These are phyloP conservation scores for Hymenoscyphus fraxineus DNA, from an alignment of 2,329 filamentous ascomycete genomes.

Conservation along the genomic window DNA sequence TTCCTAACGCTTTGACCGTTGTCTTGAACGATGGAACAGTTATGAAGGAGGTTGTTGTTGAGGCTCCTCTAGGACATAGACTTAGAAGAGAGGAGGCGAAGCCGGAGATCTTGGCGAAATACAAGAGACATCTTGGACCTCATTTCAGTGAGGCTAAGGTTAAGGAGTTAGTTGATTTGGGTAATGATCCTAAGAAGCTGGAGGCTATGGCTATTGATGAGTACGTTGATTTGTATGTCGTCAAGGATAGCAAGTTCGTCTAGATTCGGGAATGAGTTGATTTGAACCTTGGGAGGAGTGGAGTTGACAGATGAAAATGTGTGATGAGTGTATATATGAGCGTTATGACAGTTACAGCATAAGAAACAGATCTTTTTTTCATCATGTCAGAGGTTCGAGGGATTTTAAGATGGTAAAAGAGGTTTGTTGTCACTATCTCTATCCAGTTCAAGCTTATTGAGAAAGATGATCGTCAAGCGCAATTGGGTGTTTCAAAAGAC, in stretches of 20 bases:
- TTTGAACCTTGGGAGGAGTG: background rate
- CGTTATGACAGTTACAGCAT: background rate
- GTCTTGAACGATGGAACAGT: constrained; percentile 91
- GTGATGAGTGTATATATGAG: constrained; percentile 1
- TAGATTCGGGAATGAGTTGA: constrained; percentile 20
- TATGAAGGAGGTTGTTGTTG: constrained; percentile 84
- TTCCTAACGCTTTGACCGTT: constrained; percentile 94
- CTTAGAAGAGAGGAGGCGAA: constrained; percentile 93
- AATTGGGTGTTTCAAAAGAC: too few relatives aligned
- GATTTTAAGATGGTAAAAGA: too few relatives aligned
- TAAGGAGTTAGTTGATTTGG: constrained; percentile 76
- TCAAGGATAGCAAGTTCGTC: constrained; percentile 60
- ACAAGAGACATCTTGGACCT: constrained; percentile 82
- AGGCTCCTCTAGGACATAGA: constrained; percentile 91
- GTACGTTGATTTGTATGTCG: constrained; percentile 81
- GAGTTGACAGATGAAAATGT: background rate
- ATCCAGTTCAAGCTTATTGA: too few relatives aligned
- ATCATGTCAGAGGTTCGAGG: too few relatives aligned
- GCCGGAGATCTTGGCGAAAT: constrained; percentile 94
- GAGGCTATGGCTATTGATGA: constrained; percentile 83
- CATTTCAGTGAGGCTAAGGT: constrained; percentile 77
- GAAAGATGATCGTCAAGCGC: too few relatives aligned
- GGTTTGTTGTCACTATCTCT: too few relatives aligned
- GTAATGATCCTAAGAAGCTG: constrained; percentile 69
- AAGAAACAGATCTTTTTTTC: background rate